These are phyloP conservation scores for Helichrysum umbraculigerum DNA, from an alignment of 129 eudicot species.

Conservation along the genomic window DNA sequence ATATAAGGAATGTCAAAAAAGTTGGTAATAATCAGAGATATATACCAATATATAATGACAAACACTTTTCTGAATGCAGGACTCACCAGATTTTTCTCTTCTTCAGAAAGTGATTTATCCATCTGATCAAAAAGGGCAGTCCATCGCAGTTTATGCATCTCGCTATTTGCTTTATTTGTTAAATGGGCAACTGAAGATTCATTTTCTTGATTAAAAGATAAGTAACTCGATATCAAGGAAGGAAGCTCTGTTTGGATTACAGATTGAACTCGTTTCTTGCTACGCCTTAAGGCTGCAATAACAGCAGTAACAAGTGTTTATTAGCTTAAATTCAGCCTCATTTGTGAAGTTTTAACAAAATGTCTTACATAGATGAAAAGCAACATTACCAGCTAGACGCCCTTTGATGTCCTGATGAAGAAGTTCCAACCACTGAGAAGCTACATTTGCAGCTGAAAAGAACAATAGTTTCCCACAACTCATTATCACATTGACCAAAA, in stretches of 20 bases:
- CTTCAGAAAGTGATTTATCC: constrained; percentile 82
- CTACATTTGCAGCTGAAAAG: constrained; percentile 81
- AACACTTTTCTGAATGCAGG: not conserved
- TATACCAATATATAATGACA: constrained; percentile 4
- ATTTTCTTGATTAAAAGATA: constrained; percentile 51
- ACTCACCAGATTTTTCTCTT: constrained; percentile 79
- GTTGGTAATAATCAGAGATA: not conserved
- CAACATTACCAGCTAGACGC: constrained; percentile 71
- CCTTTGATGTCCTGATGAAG: constrained; percentile 84
- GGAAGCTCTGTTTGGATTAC: constrained; percentile 44
- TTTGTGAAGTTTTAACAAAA: not conserved
- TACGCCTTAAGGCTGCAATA: constrained; percentile 69
- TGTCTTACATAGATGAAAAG: not conserved
- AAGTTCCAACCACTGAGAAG: constrained; percentile 89
- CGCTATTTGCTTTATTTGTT: constrained; percentile 36
- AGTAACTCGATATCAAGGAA: constrained; percentile 59
- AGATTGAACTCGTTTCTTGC: constrained; percentile 76
- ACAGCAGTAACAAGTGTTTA: constrained; percentile 19
- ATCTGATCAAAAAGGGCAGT: constrained; percentile 68
- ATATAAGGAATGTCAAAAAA: not conserved
- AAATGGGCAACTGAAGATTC: constrained; percentile 24
- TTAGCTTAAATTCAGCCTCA: not conserved
- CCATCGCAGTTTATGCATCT: constrained; percentile 66
- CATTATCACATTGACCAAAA: constrained; percentile 6
- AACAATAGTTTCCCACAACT: not conserved